These are phyloP conservation scores for Fistulina hepatica DNA, from an alignment of 1,284 basidiomycete species.

Conservation along the genomic window DNA sequence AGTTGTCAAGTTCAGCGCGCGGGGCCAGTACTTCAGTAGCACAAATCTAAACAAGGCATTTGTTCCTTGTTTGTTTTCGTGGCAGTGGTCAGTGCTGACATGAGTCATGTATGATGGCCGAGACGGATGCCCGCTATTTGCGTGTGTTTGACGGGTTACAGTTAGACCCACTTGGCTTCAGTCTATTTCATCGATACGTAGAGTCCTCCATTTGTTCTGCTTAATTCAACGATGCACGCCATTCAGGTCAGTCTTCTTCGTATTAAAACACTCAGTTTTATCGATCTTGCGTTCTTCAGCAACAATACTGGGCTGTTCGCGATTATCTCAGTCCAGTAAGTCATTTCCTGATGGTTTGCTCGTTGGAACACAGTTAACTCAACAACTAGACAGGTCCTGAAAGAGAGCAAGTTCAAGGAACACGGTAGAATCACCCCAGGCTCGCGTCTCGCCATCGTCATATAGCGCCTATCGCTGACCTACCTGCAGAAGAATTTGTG, in stretches of 20 bases:
- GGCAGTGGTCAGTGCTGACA: too few species aligned
- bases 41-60: too few species aligned
- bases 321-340: constrained; percentile 92
- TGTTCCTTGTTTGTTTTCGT: too few species aligned
- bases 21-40: too few species aligned
- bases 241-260: constrained; percentile 40
- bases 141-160: too few species aligned
- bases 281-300: constrained; percentile 28
- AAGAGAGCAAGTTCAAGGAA: constrained; percentile 98
- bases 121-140: too few species aligned
- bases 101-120: too few species aligned
- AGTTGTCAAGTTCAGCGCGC: too few species aligned
- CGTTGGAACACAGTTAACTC: constrained; percentile 22
- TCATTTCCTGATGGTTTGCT: constrained; percentile 15
- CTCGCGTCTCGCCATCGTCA: constrained; percentile 29
- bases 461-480: constrained; percentile 9
- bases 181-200: too few species aligned
- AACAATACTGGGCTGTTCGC: constrained; percentile 91
- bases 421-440: constrained; percentile 94
- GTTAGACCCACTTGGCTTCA: too few species aligned
- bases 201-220: too few species aligned
- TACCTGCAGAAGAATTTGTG: constrained; percentile 79
- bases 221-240: constrained; percentile 53
- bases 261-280: background rate
- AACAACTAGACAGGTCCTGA: constrained; percentile 62